Evolutionary conservation across 1,139 yeast genomes (phyloP).

Genomic region (Citeromyces hawaiiensis): DNA sequence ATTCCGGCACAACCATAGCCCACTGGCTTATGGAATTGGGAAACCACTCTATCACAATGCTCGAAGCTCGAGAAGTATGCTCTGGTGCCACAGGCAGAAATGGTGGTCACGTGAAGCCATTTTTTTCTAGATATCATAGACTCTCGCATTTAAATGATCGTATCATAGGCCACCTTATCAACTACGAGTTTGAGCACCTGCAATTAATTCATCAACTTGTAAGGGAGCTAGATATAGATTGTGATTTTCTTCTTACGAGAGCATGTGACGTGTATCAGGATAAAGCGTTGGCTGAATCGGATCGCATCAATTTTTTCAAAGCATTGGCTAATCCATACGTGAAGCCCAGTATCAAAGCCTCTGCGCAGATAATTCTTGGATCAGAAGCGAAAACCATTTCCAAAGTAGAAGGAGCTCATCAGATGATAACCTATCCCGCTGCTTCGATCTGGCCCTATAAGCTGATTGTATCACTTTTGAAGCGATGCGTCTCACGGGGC

Average conservation of each 20-base stretch:
- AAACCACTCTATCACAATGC: conserved; percentile 13
- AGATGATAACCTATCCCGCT: conserved; percentile 21
- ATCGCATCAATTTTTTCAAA: not conserved
- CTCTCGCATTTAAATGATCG: conserved; percentile 12
- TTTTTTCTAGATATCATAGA: conserved; percentile 16
- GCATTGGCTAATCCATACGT: conserved; percentile 3
- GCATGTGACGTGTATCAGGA: conserved; percentile 21
- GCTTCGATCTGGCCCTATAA: conserved; percentile 28
- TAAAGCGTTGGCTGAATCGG: conserved; percentile 2
- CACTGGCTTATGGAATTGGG: conserved; percentile 14
- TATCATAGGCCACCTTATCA: conserved; percentile 19
- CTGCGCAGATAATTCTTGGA: conserved; percentile 12
- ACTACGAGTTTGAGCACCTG: conserved; percentile 20
- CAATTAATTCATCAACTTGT: conserved; percentile 12
- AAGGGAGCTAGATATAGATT: conserved; percentile 19
- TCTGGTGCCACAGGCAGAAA: conserved; percentile 37
- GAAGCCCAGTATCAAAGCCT: conserved; percentile 9
- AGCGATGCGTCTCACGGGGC: conserved; percentile 17
- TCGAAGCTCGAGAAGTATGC: conserved; percentile 28
- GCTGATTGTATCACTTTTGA: conserved; percentile 19
- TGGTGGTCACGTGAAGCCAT: conserved; percentile 32
- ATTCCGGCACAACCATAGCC: conserved; percentile 25
- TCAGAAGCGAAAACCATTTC: conserved; percentile 12
- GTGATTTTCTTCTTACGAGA: conserved; percentile 18
- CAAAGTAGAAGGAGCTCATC: conserved; percentile 15